These are phyloP conservation scores for Lactarius sp. DNA, from an alignment of 768 basidiomycete genomes.

Conservation along the genomic window DNA sequence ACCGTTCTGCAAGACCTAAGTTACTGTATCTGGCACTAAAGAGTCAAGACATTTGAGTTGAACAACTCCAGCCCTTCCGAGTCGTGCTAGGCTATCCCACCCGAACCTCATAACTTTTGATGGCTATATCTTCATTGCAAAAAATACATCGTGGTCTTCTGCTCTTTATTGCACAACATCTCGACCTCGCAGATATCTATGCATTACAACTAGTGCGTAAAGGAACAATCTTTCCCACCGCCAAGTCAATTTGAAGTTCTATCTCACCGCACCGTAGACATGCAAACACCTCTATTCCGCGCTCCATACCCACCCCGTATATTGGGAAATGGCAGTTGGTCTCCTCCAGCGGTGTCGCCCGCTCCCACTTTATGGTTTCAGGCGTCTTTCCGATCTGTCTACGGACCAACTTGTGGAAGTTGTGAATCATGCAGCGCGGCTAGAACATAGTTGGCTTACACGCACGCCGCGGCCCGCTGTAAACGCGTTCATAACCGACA, in stretches of 20 bases:
- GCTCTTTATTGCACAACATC: slow-evolving; percentile 59
- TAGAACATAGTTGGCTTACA: slow-evolving; percentile 58
- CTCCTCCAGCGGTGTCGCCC: slow-evolving; percentile 63
- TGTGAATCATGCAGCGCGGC: slow-evolving; percentile 56
- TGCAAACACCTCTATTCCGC: slow-evolving; percentile 58
- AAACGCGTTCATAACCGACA: slow-evolving; percentile 28
- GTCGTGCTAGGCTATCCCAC: not conserved
- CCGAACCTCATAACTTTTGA: not conserved
- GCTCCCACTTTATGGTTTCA: slow-evolving; percentile 64
- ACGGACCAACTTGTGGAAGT: slow-evolving; percentile 56
- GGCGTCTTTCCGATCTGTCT: slow-evolving; percentile 59
- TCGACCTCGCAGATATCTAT: slow-evolving; percentile 57
- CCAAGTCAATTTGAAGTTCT: too few relatives aligned
- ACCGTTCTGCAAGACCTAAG: too few relatives aligned
- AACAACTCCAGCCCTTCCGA: not conserved
- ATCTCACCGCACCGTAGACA: slow-evolving; percentile 38
- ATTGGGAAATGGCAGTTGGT: slow-evolving; percentile 56
- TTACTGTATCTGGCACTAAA: too few relatives aligned
- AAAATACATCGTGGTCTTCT: slow-evolving; percentile 66
- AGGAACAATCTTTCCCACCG: too few relatives aligned
- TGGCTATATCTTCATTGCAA: slow-evolving; percentile 30
- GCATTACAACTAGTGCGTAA: slow-evolving; percentile 56
- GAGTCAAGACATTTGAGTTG: too few relatives aligned
- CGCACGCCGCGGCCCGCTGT: slow-evolving; percentile 51
- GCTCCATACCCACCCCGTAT: slow-evolving; percentile 61